phyloP scores from a whole-genome alignment of 108 stramenopile species.

The Schizochytrium sp. region DNA sequence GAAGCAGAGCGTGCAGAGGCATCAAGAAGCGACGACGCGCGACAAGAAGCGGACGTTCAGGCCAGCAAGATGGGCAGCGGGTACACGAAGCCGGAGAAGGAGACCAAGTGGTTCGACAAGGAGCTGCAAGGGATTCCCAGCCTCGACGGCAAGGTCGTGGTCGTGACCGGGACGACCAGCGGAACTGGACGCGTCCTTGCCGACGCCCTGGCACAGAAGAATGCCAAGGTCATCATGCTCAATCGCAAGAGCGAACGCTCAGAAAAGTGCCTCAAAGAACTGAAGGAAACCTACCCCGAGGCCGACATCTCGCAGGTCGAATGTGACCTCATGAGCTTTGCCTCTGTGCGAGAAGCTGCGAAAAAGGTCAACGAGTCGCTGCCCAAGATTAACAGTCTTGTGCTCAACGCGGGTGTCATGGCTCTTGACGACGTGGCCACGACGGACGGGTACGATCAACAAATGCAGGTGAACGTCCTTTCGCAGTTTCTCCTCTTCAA shows the following conservation, averaged over 20 bases:
- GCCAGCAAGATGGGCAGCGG: background rate
- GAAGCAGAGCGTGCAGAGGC: too few species aligned
- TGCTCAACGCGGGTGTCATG: constrained; percentile 58
- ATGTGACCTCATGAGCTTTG: background rate
- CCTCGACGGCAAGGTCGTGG: background rate
- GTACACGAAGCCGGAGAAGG: background rate
- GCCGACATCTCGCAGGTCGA: background rate
- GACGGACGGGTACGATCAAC: constrained; percentile 56
- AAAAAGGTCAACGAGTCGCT: background rate
- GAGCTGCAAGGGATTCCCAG: background rate
- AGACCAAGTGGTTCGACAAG: background rate
- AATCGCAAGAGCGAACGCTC: background rate
- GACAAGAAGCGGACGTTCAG: too few species aligned
- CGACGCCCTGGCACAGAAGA: background rate
- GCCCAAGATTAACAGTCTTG: background rate
- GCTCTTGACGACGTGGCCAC: constrained; percentile 39
- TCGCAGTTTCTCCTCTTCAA: constrained; percentile 55
- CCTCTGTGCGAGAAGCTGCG: background rate
- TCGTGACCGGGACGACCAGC: background rate
- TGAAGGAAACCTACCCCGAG: background rate
- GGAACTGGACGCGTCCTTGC: background rate
- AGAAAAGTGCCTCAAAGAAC: background rate
- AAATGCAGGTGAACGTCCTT: constrained; percentile 55
- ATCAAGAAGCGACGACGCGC: too few species aligned
- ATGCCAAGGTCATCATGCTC: background rate